Evolutionary conservation across 1,284 basidiomycete species (phyloP), one percentile per base, ranked within the genome.

Genomic region (Sanghuangporus weigelae): DNA sequence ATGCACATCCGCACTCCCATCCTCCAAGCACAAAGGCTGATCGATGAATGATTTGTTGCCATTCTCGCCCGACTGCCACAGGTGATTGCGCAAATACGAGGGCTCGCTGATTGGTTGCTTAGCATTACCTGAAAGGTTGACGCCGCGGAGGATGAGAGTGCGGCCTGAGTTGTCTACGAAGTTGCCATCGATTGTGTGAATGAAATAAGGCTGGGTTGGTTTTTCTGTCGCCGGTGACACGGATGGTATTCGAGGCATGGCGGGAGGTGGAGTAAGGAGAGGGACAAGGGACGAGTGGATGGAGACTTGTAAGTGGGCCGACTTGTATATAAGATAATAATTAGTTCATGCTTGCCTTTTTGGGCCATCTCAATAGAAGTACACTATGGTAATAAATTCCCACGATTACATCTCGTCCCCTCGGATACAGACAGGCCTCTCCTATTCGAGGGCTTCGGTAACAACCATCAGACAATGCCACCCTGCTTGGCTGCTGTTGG

Each of bases 71-170:
- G 79, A 78, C 63, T 95, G 90, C 95, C 95, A 98, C 73, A 98
- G 96, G n/a, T 82, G 86, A 0, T 95, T 82, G 0, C 88, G 79
- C 19, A 83, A 71, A 58, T 85, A 82, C 0, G 89, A 89, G 0
- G 87, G 92, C 63, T 85, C 81, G 48, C 80, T 84, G 0, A 86
- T 73, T 0, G 96, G 95, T 0, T 88, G 88, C 73, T 99, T 98
- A 59, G 87, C 84, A 0, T 91, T 88, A 2, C 93, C 95, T 7
- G 93, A 92, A 60, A 98, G 84, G 75, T 99, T 98, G 63, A 98
- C 89, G 42, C 96, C 96, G 49, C 96, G 87, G 0, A 99, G 80
- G 31, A 98, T 79, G 21, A 98, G 77, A 0, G 90, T 90, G 50
- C 96, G 87, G 10, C 95, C 95, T 59, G 82, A 75, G 57, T 82